Conservation (phyloP, 305 asterid species). For the Plantago rigida region DNA sequence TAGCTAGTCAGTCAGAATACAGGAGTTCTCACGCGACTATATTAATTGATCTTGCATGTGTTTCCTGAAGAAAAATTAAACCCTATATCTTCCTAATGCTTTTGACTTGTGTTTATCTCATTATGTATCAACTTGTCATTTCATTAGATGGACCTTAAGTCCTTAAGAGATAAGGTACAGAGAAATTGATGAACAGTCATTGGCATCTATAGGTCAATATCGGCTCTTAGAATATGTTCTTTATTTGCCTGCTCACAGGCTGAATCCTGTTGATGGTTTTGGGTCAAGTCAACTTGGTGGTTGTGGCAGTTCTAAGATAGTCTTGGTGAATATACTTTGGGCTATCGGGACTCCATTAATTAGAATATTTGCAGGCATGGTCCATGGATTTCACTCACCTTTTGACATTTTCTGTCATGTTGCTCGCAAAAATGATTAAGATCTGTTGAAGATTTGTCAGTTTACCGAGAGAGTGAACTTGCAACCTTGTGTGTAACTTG, state of each 20-base stretch:
- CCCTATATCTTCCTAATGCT: background rate
- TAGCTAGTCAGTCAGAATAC: background rate
- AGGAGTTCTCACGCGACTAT: background rate
- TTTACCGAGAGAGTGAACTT: background rate
- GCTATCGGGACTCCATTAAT: slow-evolving; percentile 6
- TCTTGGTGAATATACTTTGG: background rate
- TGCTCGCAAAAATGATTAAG: slow-evolving; percentile 2
- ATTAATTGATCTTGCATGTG: slow-evolving; percentile 13
- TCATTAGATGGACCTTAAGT: slow-evolving; percentile 16
- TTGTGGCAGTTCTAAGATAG: slow-evolving; percentile 1
- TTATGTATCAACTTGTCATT: slow-evolving; percentile 1
- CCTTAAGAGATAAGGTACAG: slow-evolving; percentile 6
- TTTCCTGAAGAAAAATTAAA: slow-evolving; percentile 4
- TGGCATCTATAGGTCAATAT: slow-evolving; percentile 11
- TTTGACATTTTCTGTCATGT: background rate
- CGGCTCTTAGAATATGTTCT: slow-evolving; percentile 6
- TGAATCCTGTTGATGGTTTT: slow-evolving; percentile 1
- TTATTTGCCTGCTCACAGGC: background rate
- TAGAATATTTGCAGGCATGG: background rate
- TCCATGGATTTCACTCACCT: background rate
- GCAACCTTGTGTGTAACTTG: background rate
- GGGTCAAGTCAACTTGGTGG: background rate
- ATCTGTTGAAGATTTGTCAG: background rate
- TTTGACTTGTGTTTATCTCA: slow-evolving; percentile 18
- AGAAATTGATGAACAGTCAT: slow-evolving; percentile 14